These are phyloP conservation scores for Perkinsus chesapeaki DNA, from an alignment of 169 alveolate species.

Conservation along the genomic window DNA sequence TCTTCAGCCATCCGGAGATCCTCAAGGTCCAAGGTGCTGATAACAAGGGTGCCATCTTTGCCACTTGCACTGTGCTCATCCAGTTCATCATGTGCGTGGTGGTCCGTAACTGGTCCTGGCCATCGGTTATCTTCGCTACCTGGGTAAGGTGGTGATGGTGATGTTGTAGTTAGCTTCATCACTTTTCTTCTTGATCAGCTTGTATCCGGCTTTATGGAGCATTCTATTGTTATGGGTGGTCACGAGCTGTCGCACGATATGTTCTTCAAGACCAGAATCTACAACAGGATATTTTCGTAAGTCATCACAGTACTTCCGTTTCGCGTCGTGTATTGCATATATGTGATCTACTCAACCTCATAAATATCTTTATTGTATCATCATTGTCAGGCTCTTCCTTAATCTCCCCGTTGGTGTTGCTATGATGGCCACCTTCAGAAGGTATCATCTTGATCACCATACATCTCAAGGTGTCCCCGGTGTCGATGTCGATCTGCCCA, in stretches of 20 bases:
- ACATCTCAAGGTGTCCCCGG: constrained; percentile 28
- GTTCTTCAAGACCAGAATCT: constrained; percentile 28
- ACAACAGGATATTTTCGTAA: constrained; percentile 34
- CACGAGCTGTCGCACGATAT: constrained; percentile 56
- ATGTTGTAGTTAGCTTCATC: neutral
- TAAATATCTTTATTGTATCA: too few species aligned
- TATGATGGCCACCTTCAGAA: constrained; percentile 1
- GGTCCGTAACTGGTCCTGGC: neutral
- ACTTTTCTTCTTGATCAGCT: constrained; percentile 16
- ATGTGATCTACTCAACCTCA: too few species aligned
- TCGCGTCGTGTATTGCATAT: constrained; percentile 54
- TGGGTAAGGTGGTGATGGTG: neutral
- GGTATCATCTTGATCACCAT: constrained; percentile 66
- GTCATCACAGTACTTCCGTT: constrained; percentile 48
- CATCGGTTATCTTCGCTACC: neutral
- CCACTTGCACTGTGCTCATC: constrained; percentile 7
- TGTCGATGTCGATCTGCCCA: constrained; percentile 38
- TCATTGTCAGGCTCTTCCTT: neutral
- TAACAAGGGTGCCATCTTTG: constrained; percentile 18
- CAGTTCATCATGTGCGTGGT: constrained; percentile 14
- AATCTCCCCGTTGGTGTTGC: neutral
- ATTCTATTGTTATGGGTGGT: constrained; percentile 44
- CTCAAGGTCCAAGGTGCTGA: constrained; percentile 28
- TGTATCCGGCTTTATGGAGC: constrained; percentile 49
- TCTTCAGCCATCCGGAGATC: constrained; percentile 35